These are phyloP conservation scores for Acanthamoeba rhysodes DNA, from an alignment of 208 protist species.

Conservation along the genomic window DNA sequence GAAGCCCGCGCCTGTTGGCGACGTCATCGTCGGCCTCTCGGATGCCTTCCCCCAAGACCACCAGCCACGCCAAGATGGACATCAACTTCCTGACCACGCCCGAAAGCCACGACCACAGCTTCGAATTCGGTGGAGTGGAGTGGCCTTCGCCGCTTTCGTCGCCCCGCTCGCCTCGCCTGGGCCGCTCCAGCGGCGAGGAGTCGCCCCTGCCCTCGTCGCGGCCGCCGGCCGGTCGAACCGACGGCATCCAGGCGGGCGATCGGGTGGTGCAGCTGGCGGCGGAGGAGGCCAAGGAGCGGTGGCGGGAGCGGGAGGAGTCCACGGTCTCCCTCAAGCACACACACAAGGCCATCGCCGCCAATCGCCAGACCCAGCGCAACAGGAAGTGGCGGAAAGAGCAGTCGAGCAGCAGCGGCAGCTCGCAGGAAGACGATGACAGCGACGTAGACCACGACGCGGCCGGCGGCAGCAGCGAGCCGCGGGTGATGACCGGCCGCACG, in stretches of 20 bases:
- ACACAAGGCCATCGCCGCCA: background rate
- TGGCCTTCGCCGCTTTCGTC: background rate
- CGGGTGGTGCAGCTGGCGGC: background rate
- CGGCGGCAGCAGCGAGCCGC: background rate
- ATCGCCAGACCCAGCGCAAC: background rate
- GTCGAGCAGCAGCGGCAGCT: too few relatives aligned
- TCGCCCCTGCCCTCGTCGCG: background rate
- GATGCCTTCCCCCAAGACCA: background rate
- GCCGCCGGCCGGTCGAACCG: too few relatives aligned
- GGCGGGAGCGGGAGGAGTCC: background rate
- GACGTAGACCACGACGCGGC: too few relatives aligned
- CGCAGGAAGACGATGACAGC: too few relatives aligned
- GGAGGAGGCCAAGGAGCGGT: background rate
- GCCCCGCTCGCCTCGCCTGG: too few relatives aligned
- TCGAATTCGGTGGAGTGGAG: background rate
- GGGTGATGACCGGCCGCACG: background rate
- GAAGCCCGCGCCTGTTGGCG: too few relatives aligned
- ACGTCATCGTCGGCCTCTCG: too few relatives aligned
- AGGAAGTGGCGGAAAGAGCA: too few relatives aligned
- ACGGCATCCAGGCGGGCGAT: too few relatives aligned
- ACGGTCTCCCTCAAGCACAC: background rate
- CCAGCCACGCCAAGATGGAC: background rate
- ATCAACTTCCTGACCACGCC: background rate
- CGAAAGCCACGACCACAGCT: background rate
- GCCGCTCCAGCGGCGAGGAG: too few relatives aligned